A percentile compares a stretch with the other conserved stretches of the same genome.
phyloP scores from a whole-genome alignment of 2,329 filamentous ascomycete genomes.

The Diaporthe nobilis region DNA sequence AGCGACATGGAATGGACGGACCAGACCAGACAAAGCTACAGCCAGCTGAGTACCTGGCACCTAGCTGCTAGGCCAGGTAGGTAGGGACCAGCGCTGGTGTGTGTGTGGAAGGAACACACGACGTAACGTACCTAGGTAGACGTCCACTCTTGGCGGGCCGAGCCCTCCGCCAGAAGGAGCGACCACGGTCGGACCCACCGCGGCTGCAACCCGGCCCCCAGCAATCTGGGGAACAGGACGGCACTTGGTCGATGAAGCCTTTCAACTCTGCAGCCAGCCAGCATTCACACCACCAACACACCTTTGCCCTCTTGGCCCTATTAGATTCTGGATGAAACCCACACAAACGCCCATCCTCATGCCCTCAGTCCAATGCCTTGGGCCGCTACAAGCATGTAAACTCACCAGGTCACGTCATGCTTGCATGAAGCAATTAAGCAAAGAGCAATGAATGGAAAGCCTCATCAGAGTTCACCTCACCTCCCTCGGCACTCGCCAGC shows the following conservation, averaged over 20 bases:
- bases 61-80: no score
- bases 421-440: not conserved
- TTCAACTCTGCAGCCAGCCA: constrained; percentile 7
- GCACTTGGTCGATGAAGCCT: constrained; percentile 18
- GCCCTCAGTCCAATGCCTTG: not conserved
- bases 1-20: not conserved
- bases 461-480: constrained; percentile 19
- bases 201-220: constrained; percentile 25
- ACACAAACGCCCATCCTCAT: not conserved
- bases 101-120: not conserved
- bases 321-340: constrained; percentile 27
- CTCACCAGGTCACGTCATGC: constrained; percentile 19
- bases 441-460: not conserved
- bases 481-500: constrained; percentile 13
- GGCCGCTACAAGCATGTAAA: not conserved
- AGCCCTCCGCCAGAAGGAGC: constrained; percentile 17
- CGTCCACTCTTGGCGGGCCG: constrained; percentile 27
- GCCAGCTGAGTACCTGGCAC: no score
- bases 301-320: constrained; percentile 2
- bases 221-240: constrained; percentile 27
- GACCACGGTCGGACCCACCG: constrained; percentile 13
- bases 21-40: not conserved
- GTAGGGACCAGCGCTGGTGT: no score
- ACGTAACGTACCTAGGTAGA: constrained; percentile 8
- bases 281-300: not conserved